These are phyloP conservation scores for Ligustrum vulgare DNA, from an alignment of 257 asterid genomes.

Conservation along the genomic window DNA sequence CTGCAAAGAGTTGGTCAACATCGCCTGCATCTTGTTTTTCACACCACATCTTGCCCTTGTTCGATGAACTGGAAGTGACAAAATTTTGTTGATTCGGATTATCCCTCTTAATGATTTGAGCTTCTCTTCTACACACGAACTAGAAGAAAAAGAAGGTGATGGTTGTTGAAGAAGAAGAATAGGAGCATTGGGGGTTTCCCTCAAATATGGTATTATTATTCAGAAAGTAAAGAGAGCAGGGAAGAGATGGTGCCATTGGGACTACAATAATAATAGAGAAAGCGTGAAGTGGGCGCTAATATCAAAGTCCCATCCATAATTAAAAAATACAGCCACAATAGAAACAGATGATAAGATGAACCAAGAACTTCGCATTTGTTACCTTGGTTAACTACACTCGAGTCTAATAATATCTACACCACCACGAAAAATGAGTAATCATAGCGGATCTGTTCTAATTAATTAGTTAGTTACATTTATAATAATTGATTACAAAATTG, in stretches of 20 bases:
- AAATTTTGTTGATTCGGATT: slow-evolving; percentile 26
- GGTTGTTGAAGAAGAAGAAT: slow-evolving; percentile 14
- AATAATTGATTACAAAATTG: no score
- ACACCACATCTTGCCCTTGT: slow-evolving; percentile 48
- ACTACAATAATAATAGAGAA: slow-evolving; percentile 23
- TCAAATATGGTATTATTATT: slow-evolving; percentile 23
- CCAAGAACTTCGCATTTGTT: neutral
- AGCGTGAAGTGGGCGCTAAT: slow-evolving; percentile 10
- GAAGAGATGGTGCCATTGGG: slow-evolving; percentile 12
- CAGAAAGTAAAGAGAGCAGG: neutral
- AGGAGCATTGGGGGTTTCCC: slow-evolving; percentile 2
- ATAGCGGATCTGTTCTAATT: no score
- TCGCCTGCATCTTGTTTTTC: slow-evolving; percentile 37
- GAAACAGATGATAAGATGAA: slow-evolving; percentile 15
- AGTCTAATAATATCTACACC: no score
- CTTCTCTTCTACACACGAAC: neutral
- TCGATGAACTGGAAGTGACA: slow-evolving; percentile 29
- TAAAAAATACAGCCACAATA: slow-evolving; percentile 11
- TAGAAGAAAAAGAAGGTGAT: neutral
- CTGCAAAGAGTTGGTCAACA: slow-evolving; percentile 69
- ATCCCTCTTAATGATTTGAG: slow-evolving; percentile 25
- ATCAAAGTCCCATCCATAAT: slow-evolving; percentile 24
- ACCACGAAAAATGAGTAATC: no score
- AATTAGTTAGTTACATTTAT: no score
- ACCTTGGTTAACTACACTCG: no score